Evolutionary conservation across 1,284 basidiomycete species (phyloP).

Genomic region (Trametes polyzona): DNA sequence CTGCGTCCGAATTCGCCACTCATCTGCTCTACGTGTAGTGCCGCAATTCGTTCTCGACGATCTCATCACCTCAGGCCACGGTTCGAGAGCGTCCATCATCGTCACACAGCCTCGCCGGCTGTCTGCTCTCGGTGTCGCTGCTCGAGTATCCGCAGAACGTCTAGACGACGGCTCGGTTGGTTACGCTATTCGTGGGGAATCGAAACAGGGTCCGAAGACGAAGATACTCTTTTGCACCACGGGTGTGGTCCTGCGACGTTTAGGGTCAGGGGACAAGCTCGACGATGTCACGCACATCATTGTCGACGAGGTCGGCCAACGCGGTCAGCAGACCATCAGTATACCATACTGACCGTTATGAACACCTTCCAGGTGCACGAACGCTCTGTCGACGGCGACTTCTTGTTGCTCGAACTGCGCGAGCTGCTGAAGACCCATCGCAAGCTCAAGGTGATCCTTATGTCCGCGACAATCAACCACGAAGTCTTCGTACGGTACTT

Average conservation of each 20-base stretch:
- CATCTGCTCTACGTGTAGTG: constrained; percentile 45
- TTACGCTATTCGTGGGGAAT: constrained; percentile 92
- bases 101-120: constrained; percentile 92
- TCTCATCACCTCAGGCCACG: constrained; percentile 67
- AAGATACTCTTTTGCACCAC: constrained; percentile 92
- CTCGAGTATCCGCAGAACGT: constrained; percentile 86
- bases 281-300: constrained; percentile 82
- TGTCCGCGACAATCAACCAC: constrained; percentile 92
- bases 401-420: constrained; percentile 85
- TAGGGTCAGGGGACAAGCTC: constrained; percentile 78
- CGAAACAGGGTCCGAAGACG: constrained; percentile 66
- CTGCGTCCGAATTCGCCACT: no score
- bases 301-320: constrained; percentile 79
- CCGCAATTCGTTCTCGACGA: constrained; percentile 90
- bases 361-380: constrained; percentile 72
- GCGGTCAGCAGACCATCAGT: neutral
- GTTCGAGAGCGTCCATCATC: constrained; percentile 78
- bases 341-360: neutral
- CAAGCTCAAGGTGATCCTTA: constrained; percentile 81
- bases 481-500: constrained; percentile 85
- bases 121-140: constrained; percentile 88
- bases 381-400: constrained; percentile 88
- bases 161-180: constrained; percentile 85
- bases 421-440: constrained; percentile 76
- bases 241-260: constrained; percentile 84